phyloP scores from a whole-genome alignment of 495 filamentous ascomycete genomes.

The Trichoderma erinaceum region DNA sequence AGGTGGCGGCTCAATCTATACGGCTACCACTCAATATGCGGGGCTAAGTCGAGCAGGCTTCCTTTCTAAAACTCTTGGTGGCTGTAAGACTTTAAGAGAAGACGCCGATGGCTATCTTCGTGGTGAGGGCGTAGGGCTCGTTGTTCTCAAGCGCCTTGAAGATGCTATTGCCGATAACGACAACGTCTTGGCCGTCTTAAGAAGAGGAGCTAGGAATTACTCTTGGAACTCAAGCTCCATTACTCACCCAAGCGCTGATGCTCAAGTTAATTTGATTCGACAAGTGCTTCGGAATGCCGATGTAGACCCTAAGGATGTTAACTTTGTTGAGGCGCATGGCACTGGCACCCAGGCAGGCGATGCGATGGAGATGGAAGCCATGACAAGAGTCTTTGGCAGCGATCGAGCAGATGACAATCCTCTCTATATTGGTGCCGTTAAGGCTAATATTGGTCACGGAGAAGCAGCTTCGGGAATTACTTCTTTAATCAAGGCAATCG shows the following conservation, averaged over 20 bases:
- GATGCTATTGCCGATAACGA: slow-evolving; percentile 71
- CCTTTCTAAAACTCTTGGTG: slow-evolving; percentile 29
- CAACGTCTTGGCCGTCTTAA: slow-evolving; percentile 61
- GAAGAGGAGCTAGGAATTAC: slow-evolving; percentile 65
- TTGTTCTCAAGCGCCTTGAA: slow-evolving; percentile 68
- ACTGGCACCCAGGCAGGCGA: slow-evolving; percentile 83
- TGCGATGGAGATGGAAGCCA: slow-evolving; percentile 69
- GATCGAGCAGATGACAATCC: slow-evolving; percentile 60
- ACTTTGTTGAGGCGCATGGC: slow-evolving; percentile 84
- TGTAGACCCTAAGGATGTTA: slow-evolving; percentile 64
- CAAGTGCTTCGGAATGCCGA: slow-evolving; percentile 63
- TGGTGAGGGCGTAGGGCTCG: slow-evolving; percentile 62
- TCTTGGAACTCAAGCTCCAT: slow-evolving; percentile 71
- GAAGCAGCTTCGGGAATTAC: slow-evolving; percentile 84
- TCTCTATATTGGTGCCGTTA: slow-evolving; percentile 78
- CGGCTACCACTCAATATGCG: slow-evolving; percentile 22
- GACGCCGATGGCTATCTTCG: slow-evolving; percentile 66
- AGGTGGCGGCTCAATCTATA: slow-evolving; percentile 52
- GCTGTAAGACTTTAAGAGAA: slow-evolving; percentile 32
- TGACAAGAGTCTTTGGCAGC: slow-evolving; percentile 75
- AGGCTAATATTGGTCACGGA: slow-evolving; percentile 85
- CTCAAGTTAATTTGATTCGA: slow-evolving; percentile 64
- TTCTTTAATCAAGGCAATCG: slow-evolving; percentile 72
- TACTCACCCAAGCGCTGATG: slow-evolving; percentile 68
- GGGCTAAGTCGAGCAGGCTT: slow-evolving; percentile 35